Base-by-base conservation (phyloP, 2,329 filamentous ascomycete genomes). In the Penicillium sp. region DNA sequence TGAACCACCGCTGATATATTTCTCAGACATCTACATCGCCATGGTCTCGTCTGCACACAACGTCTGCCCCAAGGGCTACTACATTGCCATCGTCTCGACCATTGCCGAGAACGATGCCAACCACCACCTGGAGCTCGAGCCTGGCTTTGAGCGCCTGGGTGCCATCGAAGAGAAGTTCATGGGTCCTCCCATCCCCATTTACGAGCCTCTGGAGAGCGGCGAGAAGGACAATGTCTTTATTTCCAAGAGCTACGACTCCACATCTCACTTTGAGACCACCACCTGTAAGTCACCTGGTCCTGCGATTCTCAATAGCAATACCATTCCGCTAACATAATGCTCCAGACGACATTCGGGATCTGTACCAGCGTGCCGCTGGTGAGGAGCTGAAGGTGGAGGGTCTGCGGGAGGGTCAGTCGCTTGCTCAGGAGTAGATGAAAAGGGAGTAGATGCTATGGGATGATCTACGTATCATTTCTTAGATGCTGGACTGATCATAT, bases 11-110 rank as follows among this genome's bases (percentile, higher is more conserved):
- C 71, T 75, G 26, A 74, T 56, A 19, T 22, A 19, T 38, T n/a
- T 11, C 7, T 66, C 52, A 95, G 92, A 98, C 75, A 93, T 99
- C 74, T 99, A 99, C 84, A 89, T 99, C 75, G 94, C 95, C 59
- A 91, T 95, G 77, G 93, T 99, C 61, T 97, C 93, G 1, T 92
- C 92, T 42, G 92, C 93, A 40, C 96, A 99, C 83, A 98, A 96
- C 73, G 96, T 99, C 71, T 98, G 94, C 83, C 95, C 96, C 72
- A 96, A 97, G 86, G 94, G 94, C 63, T 98, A 97, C 87, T 99
- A 96, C 84, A 92, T 99, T 71, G 95, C 95, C 71, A 99, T 98
- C 63, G 94, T 99, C 67, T 97, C 93, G 52, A 99, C 95, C 62
- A 97, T 99, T 74, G 92, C 95, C 66, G 96, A 99, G 84, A 89